Conservation (phyloP, 306 rosid species). For the Rosa multiflora region DNA sequence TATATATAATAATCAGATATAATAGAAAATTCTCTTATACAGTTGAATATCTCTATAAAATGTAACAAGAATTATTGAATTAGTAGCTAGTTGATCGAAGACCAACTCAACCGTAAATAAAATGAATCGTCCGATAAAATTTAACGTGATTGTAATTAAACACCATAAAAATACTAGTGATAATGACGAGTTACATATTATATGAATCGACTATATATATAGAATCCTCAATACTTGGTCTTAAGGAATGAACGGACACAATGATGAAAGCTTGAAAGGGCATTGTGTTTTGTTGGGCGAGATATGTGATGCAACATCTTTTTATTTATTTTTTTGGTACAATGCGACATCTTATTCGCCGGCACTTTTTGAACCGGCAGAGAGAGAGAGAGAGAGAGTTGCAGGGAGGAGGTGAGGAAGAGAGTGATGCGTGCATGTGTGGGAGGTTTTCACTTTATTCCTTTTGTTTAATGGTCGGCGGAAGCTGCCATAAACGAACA, state of each 20-base stretch:
- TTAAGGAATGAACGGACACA: constrained; percentile 4
- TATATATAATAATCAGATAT: too few species aligned
- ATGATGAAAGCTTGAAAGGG: not conserved
- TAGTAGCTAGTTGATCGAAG: too few species aligned
- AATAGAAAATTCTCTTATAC: too few species aligned
- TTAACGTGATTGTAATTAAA: too few species aligned
- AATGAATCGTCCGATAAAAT: too few species aligned
- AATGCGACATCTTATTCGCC: constrained; percentile 37
- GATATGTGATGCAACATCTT: constrained; percentile 61
- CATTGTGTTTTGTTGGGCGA: not conserved
- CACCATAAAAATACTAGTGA: too few species aligned
- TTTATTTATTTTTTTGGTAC: not conserved
- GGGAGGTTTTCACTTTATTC: constrained; percentile 48
- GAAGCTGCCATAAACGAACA: constrained; percentile 27
- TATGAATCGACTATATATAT: too few species aligned
- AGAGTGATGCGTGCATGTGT: constrained; percentile 34
- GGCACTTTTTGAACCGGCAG: not conserved
- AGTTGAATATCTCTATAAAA: too few species aligned
- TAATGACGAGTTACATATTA: too few species aligned
- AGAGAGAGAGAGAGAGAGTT: not conserved
- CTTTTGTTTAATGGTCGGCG: constrained; percentile 48
- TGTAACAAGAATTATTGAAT: not conserved
- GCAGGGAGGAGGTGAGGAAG: not conserved
- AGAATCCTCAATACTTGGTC: not conserved
- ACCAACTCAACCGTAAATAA: too few species aligned